A percentile compares a stretch with the other conserved stretches of the same genome.
Conservation (phyloP, 129 eudicot genomes). For the Mikania micrantha region DNA sequence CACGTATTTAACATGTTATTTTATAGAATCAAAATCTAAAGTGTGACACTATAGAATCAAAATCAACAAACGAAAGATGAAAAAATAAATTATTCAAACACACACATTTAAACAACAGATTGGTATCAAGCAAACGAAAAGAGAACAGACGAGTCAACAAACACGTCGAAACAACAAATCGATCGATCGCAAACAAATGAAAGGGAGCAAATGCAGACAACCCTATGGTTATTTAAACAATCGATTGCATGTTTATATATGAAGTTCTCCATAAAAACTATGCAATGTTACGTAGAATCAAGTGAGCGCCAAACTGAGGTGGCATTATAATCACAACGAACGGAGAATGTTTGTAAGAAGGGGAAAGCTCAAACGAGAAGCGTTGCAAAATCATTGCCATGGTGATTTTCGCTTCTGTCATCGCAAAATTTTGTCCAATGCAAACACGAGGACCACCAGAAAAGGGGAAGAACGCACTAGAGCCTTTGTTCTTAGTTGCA, state of each 20-base stretch:
- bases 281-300: conserved; percentile 27
- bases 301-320: conserved; percentile 57
- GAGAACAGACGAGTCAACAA: too few relatives aligned
- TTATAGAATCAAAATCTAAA: too few relatives aligned
- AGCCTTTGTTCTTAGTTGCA: conserved; percentile 38
- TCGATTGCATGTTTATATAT: not conserved
- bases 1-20: too few relatives aligned
- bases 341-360: conserved; percentile 57
- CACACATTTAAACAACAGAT: not conserved
- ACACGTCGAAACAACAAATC: not conserved
- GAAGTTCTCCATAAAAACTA: not conserved
- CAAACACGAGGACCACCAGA: conserved; percentile 61
- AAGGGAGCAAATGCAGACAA: not conserved
- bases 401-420: conserved; percentile 50
- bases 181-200: not conserved
- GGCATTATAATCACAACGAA: conserved; percentile 28
- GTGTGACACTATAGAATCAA: too few relatives aligned
- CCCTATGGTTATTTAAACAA: too few relatives aligned
- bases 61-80: too few relatives aligned
- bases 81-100: too few relatives aligned
- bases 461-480: conserved; percentile 36
- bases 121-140: not conserved
- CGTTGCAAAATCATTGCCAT: conserved; percentile 39
- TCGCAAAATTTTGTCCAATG: conserved; percentile 58
- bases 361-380: conserved; percentile 57